A percentile compares a stretch with the other conserved stretches of the same genome.
phyloP scores from a whole-genome alignment of 106 monocot species.

The Dendrobium catenatum region DNA sequence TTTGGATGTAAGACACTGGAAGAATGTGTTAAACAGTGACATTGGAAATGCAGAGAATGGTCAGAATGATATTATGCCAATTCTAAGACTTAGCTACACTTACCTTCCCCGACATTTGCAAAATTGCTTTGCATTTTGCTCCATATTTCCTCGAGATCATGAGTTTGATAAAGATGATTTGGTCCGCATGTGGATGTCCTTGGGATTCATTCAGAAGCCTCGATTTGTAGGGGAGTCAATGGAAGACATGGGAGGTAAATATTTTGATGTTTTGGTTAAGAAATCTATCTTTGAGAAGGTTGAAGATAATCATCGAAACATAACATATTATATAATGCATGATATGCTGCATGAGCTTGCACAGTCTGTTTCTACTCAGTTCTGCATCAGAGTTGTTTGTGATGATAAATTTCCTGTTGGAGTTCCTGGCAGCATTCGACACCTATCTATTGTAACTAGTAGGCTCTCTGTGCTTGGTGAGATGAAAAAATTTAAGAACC shows the following conservation, averaged over 20 bases:
- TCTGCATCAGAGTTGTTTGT: conserved; percentile 9
- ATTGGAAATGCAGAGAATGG: conserved; percentile 8
- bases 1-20: conserved; percentile 29
- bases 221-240: neutral
- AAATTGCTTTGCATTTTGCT: conserved; percentile 38
- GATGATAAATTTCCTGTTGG: neutral
- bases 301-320: neutral
- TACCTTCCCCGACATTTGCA: conserved; percentile 23
- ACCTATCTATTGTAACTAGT: conserved; percentile 16
- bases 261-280: conserved; percentile 23
- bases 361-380: conserved; percentile 16
- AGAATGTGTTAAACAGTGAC: conserved; percentile 19
- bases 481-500: neutral
- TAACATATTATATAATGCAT: conserved; percentile 25
- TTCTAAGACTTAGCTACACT: conserved; percentile 34
- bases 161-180: conserved; percentile 24
- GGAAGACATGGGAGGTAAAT: conserved; percentile 25
- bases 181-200: conserved; percentile 39
- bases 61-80: conserved; percentile 17
- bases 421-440: conserved; percentile 11
- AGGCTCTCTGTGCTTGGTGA: neutral
- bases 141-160: conserved; percentile 28
- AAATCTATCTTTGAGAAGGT: conserved; percentile 18
- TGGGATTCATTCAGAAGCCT: conserved; percentile 26
- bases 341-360: conserved; percentile 41